Percentiles rank a stretch among this genome's conserved stretches.
phyloP scores from a whole-genome alignment of 768 basidiomycete genomes.

The Leccinum uliginosum region DNA sequence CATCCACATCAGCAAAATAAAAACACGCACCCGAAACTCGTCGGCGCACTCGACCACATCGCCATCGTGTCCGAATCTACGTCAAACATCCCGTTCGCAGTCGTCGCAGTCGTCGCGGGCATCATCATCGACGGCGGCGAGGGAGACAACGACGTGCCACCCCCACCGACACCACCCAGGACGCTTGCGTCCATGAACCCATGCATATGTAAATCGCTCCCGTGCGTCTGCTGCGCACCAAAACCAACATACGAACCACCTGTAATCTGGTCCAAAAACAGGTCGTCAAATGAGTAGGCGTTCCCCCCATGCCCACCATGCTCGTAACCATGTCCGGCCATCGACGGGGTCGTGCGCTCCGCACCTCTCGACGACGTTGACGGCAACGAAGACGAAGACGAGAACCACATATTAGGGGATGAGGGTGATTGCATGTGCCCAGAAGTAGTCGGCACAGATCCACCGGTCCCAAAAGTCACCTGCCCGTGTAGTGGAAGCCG shows the following conservation, averaged over 20 bases:
- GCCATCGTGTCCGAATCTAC: slow-evolving; percentile 49
- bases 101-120: neutral
- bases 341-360: neutral
- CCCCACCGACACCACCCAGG: neutral
- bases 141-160: neutral
- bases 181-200: slow-evolving; percentile 10
- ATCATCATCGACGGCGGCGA: neutral
- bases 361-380: neutral
- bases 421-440: neutral
- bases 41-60: slow-evolving; percentile 62
- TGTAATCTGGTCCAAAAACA: slow-evolving; percentile 20
- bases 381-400: neutral
- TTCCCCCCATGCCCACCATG: neutral
- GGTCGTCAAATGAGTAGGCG: slow-evolving; percentile 18
- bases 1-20: neutral
- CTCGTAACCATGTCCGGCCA: neutral
- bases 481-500: slow-evolving; percentile 44
- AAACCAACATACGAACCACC: slow-evolving; percentile 4
- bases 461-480: slow-evolving; percentile 10
- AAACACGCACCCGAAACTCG: slow-evolving; percentile 54
- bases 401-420: slow-evolving; percentile 19
- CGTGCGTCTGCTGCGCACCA: slow-evolving; percentile 1
- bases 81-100: slow-evolving; percentile 3
- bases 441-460: slow-evolving; percentile 1
- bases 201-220: slow-evolving; percentile 9